Evolutionary conservation across 2,329 filamentous ascomycete genomes (phyloP).

Genomic region (Phialophora tarda): DNA sequence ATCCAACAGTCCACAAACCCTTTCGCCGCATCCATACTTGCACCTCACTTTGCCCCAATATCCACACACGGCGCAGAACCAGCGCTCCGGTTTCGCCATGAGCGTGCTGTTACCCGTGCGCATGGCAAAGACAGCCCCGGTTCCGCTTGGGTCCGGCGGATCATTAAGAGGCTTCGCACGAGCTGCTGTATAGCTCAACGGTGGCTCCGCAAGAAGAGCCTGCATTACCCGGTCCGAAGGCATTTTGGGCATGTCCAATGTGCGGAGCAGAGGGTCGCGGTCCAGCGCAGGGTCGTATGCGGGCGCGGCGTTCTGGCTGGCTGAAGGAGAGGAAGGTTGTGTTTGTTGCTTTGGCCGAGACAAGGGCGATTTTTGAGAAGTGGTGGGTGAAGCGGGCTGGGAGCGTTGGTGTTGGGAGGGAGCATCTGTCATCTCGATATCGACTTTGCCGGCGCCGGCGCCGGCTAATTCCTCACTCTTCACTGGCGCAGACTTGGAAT

Average conservation of each 20-base stretch:
- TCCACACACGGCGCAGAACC: slow-evolving; percentile 57
- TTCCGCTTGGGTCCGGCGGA: slow-evolving; percentile 30
- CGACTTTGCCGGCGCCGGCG: slow-evolving; percentile 8
- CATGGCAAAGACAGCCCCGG: slow-evolving; percentile 21
- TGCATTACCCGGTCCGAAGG: slow-evolving; percentile 55
- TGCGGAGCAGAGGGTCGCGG: slow-evolving; percentile 41
- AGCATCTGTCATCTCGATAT: slow-evolving; percentile 31
- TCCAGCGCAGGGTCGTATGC: slow-evolving; percentile 43
- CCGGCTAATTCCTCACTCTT: slow-evolving; percentile 18
- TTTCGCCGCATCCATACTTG: slow-evolving; percentile 51
- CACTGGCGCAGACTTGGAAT: slow-evolving; percentile 15
- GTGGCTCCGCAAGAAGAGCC: slow-evolving; percentile 52
- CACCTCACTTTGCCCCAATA: slow-evolving; percentile 59
- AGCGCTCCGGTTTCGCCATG: slow-evolving; percentile 45
- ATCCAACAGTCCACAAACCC: slow-evolving; percentile 53
- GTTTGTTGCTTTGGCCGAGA: slow-evolving; percentile 21
- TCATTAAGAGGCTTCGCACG: slow-evolving; percentile 45
- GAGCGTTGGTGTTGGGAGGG: slow-evolving; percentile 10
- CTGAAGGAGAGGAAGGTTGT: slow-evolving; percentile 8
- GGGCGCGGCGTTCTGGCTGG: not conserved
- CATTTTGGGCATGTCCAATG: slow-evolving; percentile 49
- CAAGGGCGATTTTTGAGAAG: slow-evolving; percentile 26
- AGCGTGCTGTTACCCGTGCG: slow-evolving; percentile 14
- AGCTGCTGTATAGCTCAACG: slow-evolving; percentile 54
- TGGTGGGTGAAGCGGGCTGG: slow-evolving; percentile 34